Evolutionary conservation across 225 moss, liverwort and hornwort species (phyloP), one percentile per base, ranked within the genome.

Genomic region (Lunularia cruciata): DNA sequence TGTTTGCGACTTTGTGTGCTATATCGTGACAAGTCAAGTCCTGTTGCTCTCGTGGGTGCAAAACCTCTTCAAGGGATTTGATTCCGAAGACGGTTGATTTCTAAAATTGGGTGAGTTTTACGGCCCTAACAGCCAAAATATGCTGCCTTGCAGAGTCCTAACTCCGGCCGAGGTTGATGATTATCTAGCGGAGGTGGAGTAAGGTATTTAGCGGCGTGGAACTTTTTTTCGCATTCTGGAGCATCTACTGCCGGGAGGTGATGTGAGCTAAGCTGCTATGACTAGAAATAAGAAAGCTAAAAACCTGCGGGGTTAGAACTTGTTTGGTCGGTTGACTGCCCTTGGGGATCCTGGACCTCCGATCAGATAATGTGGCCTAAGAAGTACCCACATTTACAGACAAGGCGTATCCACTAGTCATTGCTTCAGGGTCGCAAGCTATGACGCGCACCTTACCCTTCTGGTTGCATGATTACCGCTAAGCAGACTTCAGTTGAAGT

Each of bases 131-230:
- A n/a, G n/a, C n/a, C n/a, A n/a, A n/a, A n/a, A n/a, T n/a, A 3
- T 63, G 3, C 31, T 34, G 63, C 26, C n/a, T 42, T 79, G 81
- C 88, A 96, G 92, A 81, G 89, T 98, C 47, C 65, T 98, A 71
- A 92, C 96, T 27, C 90, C 96, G 36, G 90, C 90, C 23, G 96
- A 98, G 76, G 92, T 98, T 23, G 96, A 98, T 62, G 96, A 98
- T 66, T 98, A 98, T 67, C 90, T 98, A 47, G 96, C 92, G 27
- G 96, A 98, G 83, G 96, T 92, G 64, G 92, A 98, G 79, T 98
- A 80, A 60, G 39, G 10, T 57, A 19, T 20, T 9, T 16, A 57
- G 30, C 14, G 3, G 40, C 25, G 38, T 15, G 3, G 12, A 11
- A n/a, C 3, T 9, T 35, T 18, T 20, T 42, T 37, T 39, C 42